phyloP scores from a whole-genome alignment of 129 eudicot genomes.

The Smallanthus sonchifolius region DNA sequence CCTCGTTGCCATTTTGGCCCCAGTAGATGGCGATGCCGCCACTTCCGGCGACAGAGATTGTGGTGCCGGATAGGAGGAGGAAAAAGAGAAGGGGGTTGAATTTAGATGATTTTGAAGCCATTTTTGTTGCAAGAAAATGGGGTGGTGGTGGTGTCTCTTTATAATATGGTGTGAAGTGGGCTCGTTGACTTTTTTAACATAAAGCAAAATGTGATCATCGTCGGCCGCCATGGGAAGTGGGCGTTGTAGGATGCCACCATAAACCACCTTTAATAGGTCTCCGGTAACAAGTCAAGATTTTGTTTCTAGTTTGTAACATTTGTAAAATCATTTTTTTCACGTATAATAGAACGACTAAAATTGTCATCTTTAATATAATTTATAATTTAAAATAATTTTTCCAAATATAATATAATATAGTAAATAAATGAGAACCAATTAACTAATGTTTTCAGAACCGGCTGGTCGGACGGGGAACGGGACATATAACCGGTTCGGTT shows the following conservation, averaged over 20 bases:
- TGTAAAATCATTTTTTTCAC: not conserved
- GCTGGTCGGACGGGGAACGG: too few species aligned
- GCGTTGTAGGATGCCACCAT: slow-evolving; percentile 22
- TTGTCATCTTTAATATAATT: not conserved
- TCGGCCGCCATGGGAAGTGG: slow-evolving; percentile 34
- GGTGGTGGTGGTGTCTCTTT: slow-evolving; percentile 16
- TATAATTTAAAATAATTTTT: too few species aligned
- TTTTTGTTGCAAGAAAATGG: slow-evolving; percentile 30
- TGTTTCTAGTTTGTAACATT: not conserved
- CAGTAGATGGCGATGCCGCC: slow-evolving; percentile 82
- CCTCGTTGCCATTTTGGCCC: slow-evolving; percentile 81
- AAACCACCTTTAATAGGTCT: not conserved
- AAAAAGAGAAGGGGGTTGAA: slow-evolving; percentile 23
- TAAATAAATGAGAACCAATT: not conserved
- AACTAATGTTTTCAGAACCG: too few species aligned
- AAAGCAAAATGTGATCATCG: slow-evolving; percentile 16
- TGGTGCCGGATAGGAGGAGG: slow-evolving; percentile 13
- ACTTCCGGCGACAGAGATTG: not conserved
- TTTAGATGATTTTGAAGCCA: slow-evolving; percentile 22
- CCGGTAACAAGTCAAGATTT: not conserved
- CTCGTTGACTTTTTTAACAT: slow-evolving; percentile 17
- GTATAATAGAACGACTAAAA: not conserved
- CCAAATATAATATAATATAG: not conserved
- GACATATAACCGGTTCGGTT: too few species aligned
- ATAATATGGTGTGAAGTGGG: slow-evolving; percentile 25